Evolutionary conservation across 106 monocot species (phyloP).

Genomic region (Dioscorea dumetorum): DNA sequence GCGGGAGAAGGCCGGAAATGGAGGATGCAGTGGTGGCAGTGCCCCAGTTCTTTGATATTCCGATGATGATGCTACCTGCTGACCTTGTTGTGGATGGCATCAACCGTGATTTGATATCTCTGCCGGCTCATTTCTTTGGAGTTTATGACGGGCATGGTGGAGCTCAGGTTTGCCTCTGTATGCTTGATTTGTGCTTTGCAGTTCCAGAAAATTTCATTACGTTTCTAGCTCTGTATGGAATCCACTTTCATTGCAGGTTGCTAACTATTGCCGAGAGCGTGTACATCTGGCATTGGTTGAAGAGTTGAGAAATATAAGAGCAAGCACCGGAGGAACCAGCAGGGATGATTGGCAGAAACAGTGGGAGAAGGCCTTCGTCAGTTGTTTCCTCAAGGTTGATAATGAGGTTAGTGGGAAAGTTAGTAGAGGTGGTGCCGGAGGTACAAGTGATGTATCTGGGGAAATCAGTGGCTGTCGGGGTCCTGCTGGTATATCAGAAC

Average conservation of each 20-base stretch:
- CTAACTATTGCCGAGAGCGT: conserved; percentile 46
- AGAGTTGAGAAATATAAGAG: conserved; percentile 25
- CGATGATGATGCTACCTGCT: conserved; percentile 36
- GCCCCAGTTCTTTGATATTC: conserved; percentile 53
- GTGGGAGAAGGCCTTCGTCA: conserved; percentile 55
- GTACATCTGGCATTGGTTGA: conserved; percentile 37
- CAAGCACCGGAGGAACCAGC: conserved; percentile 1
- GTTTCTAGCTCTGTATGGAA: too few relatives aligned
- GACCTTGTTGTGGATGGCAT: conserved; percentile 14
- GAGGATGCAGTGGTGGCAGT: conserved; percentile 56
- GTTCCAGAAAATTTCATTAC: too few relatives aligned
- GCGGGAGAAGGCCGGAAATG: conserved; percentile 75
- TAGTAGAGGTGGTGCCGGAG: not conserved
- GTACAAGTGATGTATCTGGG: not conserved
- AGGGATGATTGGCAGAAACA: conserved; percentile 25
- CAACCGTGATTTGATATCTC: conserved; percentile 15
- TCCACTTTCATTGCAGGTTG: conserved; percentile 27
- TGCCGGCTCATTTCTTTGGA: conserved; percentile 58
- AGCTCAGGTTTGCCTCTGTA: conserved; percentile 28
- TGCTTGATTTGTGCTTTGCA: not conserved
- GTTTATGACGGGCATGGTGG: conserved; percentile 80
- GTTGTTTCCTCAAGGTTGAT: conserved; percentile 60
- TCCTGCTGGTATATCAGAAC: conserved; percentile 17
- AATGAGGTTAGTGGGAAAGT: conserved; percentile 42
- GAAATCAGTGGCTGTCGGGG: not conserved